Evolutionary conservation across 179 eudicot species (phyloP), one percentile per base, ranked within the genome.

Genomic region (Silene noctiflora): DNA sequence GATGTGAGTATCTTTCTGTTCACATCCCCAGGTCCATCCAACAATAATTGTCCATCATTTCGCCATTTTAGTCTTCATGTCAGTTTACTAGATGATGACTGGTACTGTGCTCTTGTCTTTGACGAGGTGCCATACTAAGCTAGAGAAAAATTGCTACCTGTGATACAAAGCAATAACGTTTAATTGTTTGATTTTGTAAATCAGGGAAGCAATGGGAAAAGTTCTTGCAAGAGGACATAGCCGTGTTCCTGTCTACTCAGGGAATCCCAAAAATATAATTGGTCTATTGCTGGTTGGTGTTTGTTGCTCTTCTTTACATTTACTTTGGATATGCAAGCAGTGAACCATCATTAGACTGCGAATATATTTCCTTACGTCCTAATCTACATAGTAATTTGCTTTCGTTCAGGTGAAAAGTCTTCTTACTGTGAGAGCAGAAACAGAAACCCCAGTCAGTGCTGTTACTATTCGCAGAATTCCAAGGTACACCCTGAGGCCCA

Each of bases 341-440:
- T 22, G 10, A 33, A 24, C 21, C 33, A 10, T n/a, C 46, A 71
- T 29, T 46, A 14, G 11, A 19, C 46, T 67, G 19, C 4, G 2
- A 19, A 6, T 20, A 44, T 11, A 22, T 14, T 48, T 53, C 16
- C 8, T 24, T 21, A 3, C 29, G 17, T 11, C n/a, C 51, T 53
- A 27, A 22, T 71, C 60, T 25, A 14, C 24, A 1, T 24, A 12
- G 16, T 31, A 1, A 9, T 17, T 56, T 68, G 12, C 29, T 58
- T 35, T 42, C 39, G 9, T 65, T 39, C 62, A 91, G 96, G 96
- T 91, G 20, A 91, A 91, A 82, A 91, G 88, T 80, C 96, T 91
- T 78, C 90, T 91, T 55, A 91, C 96, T 44, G 91, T 91, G 61
- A 85, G 96, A 73, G 89, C 96, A n/a, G 96, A 91, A 86, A 86